Evolutionary conservation across 2,329 filamentous ascomycete species (phyloP), one percentile per base, ranked within the genome.

Genomic region (Paraphoma sp.): DNA sequence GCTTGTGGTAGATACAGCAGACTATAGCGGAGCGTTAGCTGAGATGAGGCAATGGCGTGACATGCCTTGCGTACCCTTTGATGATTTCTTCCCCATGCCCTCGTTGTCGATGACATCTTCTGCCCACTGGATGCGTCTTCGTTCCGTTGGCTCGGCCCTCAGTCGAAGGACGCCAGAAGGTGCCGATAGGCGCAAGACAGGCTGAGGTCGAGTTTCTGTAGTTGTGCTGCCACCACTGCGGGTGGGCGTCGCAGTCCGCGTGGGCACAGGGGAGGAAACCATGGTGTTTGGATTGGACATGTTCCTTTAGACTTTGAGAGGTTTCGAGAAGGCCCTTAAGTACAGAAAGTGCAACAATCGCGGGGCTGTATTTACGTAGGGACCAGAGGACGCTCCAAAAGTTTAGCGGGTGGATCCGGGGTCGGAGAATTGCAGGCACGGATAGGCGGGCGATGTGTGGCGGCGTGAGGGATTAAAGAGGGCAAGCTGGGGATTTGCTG

Each of bases 1-100:
- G 89, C 58, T 90, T 90, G 80, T 97, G 94, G 80, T 97, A 99
- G 77, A 99, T 99, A 77, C 95, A 99, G 84, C 95, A 99, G n/a
- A 98, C 95, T 96, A 48, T 8, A 12, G 33, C 18, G 12, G 3
- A 28, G 30, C 38, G 53, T 62, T 47, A 60, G 47, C 28, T 17
- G 44, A 16, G 17, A 33, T 40, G 18, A 29, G 18, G 41, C 9
- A 23, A 36, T 45, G 16, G 45, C 16, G 41, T 41, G 12, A 45
- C 17, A 6, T 7, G 8, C n/a, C 10, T 23, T 11, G 16, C 12
- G 41, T 76, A 94, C 92, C 91, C 86, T 99, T 99, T 16, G 92
- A 96, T 63, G 87, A 94, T 81, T 98, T 99, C 78, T 91, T 91
- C 7, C 93, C 93, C 76, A 98, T 84, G 4, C 92, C 92, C 78